These are phyloP conservation scores for Boechera retrofracta DNA, from an alignment of 345 rosid species.

Conservation along the genomic window DNA sequence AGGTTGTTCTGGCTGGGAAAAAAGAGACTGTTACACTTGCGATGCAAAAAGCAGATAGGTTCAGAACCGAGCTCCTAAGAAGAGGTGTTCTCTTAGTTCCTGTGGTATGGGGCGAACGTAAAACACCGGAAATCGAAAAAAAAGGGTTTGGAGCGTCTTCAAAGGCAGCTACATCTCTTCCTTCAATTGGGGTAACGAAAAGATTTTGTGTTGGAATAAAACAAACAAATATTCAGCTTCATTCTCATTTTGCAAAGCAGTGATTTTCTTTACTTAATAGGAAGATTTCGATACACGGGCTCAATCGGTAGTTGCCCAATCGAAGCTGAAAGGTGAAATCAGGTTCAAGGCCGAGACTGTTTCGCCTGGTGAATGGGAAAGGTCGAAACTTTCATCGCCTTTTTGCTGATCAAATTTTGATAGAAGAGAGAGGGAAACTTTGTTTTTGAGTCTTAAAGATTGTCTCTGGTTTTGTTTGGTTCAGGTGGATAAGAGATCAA, in stretches of 20 bases:
- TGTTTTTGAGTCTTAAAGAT: constrained; percentile 19
- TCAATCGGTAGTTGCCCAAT: constrained; percentile 77
- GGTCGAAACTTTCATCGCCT: constrained; percentile 50
- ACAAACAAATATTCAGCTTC: background rate
- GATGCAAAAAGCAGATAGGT: constrained; percentile 80
- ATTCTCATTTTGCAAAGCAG: constrained; percentile 14
- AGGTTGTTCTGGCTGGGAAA: constrained; percentile 92
- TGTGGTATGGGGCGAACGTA: constrained; percentile 79
- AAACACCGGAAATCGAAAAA: constrained; percentile 59
- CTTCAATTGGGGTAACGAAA: constrained; percentile 80
- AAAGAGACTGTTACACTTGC: constrained; percentile 73
- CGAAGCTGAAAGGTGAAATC: constrained; percentile 89
- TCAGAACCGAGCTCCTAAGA: constrained; percentile 82
- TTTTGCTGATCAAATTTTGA: constrained; percentile 4
- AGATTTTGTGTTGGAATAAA: constrained; percentile 10
- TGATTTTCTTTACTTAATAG: constrained; percentile 45
- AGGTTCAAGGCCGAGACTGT: constrained; percentile 75
- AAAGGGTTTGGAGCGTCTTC: constrained; percentile 80
- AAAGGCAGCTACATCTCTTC: constrained; percentile 70
- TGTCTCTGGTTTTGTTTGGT: constrained; percentile 20
- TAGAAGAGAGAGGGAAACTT: constrained; percentile 10
- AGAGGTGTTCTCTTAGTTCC: constrained; percentile 94
- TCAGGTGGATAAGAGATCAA: constrained; percentile 93
- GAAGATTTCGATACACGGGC: constrained; percentile 89
- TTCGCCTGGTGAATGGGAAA: constrained; percentile 91